phyloP scores from a whole-genome alignment of 2,329 filamentous ascomycete species.

The Tympanopsis confertula region DNA sequence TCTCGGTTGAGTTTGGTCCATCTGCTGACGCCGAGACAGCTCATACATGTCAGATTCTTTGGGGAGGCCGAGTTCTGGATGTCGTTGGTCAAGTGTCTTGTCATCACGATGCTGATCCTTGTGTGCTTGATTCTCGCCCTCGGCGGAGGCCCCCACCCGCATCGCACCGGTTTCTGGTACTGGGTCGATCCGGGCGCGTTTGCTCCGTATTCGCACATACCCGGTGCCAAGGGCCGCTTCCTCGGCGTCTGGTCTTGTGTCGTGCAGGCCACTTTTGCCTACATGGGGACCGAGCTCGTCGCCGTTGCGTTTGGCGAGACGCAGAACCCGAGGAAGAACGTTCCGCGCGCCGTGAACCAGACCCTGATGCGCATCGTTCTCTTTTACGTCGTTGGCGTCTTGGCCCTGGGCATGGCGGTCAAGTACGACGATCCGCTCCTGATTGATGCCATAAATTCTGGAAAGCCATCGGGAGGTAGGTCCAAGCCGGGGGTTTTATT shows the following conservation, averaged over 20 bases:
- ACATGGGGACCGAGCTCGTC: conserved; percentile 26
- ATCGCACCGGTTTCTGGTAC: conserved; percentile 29
- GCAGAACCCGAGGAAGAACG: conserved; percentile 54
- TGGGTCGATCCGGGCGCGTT: conserved; percentile 31
- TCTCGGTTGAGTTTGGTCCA: background rate
- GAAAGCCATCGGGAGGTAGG: background rate
- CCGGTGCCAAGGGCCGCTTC: conserved; percentile 20
- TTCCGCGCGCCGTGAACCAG: conserved; percentile 55
- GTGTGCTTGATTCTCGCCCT: conserved; percentile 23
- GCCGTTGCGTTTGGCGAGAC: conserved; percentile 54
- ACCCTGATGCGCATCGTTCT: conserved; percentile 60
- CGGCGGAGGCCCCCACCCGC: conserved; percentile 19
- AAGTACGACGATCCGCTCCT: conserved; percentile 40
- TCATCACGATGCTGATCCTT: conserved; percentile 26
- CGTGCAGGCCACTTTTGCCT: conserved; percentile 25
- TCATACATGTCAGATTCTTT: conserved; percentile 25
- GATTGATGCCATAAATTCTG: conserved; percentile 22
- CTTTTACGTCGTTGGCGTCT: conserved; percentile 56
- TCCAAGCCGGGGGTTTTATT: too few species aligned
- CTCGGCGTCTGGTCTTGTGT: conserved; percentile 25
- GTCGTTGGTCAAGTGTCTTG: conserved; percentile 28
- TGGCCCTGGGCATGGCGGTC: conserved; percentile 56
- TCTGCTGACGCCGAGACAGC: conserved; percentile 6
- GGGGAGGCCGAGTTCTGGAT: conserved; percentile 37
- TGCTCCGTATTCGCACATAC: conserved; percentile 16